phyloP scores from a whole-genome alignment of 2,329 filamentous ascomycete genomes.

The Fusarium subglutinans region DNA sequence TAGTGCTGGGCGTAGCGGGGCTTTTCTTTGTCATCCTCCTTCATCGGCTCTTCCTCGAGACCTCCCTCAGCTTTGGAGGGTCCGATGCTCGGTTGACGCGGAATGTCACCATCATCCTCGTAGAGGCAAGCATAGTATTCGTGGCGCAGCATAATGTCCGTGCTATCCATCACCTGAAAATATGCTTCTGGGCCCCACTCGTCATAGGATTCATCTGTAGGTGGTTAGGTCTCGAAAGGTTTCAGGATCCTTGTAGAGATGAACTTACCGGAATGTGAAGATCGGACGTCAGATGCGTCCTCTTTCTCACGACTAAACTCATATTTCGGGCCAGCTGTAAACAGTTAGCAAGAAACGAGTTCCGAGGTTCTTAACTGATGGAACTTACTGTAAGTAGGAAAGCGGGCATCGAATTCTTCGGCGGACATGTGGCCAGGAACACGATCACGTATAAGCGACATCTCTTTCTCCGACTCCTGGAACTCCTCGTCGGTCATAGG shows the following conservation, averaged over 20 bases:
- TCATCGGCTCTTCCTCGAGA: not conserved
- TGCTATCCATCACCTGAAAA: no score
- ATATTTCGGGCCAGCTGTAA: not conserved
- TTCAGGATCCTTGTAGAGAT: not conserved
- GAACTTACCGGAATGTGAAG: not conserved
- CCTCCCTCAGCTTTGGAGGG: not conserved
- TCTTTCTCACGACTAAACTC: not conserved
- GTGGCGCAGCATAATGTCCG: not conserved
- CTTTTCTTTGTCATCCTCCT: not conserved
- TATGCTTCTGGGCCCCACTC: no score
- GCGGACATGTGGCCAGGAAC: not conserved
- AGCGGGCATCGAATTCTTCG: not conserved
- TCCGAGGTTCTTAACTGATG: not conserved
- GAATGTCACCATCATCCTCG: not conserved
- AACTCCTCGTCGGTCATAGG: rapidly evolving
- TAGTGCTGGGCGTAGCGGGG: not conserved
- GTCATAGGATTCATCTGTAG: not conserved
- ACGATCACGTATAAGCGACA: rapidly evolving
- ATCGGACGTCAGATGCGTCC: not conserved
- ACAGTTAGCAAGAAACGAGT: not conserved
- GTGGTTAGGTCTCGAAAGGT: not conserved
- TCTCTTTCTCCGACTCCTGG: not conserved
- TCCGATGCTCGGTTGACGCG: rapidly evolving
- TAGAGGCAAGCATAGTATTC: not conserved
- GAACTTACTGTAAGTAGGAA: not conserved